Percentiles rank a stretch among this genome's conserved stretches.
Evolutionary conservation across 495 filamentous ascomycete species (phyloP).

Genomic region (Aspergillus wentii): DNA sequence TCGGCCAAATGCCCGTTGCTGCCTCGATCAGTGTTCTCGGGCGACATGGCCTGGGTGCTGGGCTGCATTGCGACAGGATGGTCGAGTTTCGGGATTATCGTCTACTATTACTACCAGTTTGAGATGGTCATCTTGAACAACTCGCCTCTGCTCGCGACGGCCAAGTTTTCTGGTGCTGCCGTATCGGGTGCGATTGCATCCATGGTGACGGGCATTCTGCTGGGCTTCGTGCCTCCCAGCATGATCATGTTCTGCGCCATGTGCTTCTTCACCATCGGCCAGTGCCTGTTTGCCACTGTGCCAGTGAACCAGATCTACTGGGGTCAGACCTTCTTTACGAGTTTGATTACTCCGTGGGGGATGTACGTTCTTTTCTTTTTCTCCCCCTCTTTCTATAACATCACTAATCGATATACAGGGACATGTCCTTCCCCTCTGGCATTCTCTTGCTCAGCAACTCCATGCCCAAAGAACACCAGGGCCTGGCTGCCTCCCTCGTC

Average conservation of each 20-base stretch:
- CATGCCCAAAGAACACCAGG: slow-evolving; percentile 34
- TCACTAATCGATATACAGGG: slow-evolving; percentile 17
- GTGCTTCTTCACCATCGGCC: slow-evolving; percentile 35
- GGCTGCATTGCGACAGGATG: slow-evolving; percentile 44
- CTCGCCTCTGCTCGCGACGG: slow-evolving; percentile 31
- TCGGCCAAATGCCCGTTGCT: slow-evolving; percentile 37
- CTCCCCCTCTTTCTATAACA: slow-evolving; percentile 4
- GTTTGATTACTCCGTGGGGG: slow-evolving; percentile 46
- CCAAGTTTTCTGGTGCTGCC: slow-evolving; percentile 31
- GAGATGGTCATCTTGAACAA: slow-evolving; percentile 25
- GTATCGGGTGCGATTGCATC: slow-evolving; percentile 35
- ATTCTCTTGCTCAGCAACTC: slow-evolving; percentile 31
- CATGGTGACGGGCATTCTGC: slow-evolving; percentile 37
- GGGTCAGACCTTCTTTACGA: slow-evolving; percentile 41
- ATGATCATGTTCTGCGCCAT: slow-evolving; percentile 49
- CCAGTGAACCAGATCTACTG: slow-evolving; percentile 40
- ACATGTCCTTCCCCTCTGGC: slow-evolving; percentile 34
- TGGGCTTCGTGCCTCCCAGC: slow-evolving; percentile 28
- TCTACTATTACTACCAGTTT: slow-evolving; percentile 43
- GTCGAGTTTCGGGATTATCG: slow-evolving; percentile 43
- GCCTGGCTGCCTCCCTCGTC: slow-evolving; percentile 54
- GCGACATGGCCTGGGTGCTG: slow-evolving; percentile 37
- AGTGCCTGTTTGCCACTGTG: slow-evolving; percentile 25
- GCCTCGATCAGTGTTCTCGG: slow-evolving; percentile 33
- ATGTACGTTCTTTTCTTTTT: slow-evolving; percentile 45